Evolutionary conservation across 345 rosid species (phyloP).

Genomic region (Murraya paniculata): DNA sequence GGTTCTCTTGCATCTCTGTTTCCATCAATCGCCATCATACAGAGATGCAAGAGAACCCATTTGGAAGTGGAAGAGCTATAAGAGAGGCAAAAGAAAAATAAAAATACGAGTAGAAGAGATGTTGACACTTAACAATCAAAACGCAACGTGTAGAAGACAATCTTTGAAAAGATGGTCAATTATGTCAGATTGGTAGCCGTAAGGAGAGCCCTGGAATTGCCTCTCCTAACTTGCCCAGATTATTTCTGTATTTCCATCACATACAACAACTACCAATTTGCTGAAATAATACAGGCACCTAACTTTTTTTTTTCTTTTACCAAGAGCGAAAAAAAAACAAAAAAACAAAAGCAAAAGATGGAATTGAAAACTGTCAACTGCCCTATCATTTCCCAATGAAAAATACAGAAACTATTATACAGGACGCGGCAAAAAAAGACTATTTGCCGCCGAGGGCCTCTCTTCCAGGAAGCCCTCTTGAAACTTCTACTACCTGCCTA

Average conservation of each 20-base stretch:
- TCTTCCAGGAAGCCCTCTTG: slow-evolving; percentile 20
- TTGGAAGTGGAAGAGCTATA: too few relatives aligned
- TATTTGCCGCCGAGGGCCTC: slow-evolving; percentile 19
- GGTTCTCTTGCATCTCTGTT: too few relatives aligned
- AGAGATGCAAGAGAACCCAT: too few relatives aligned
- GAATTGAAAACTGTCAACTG: slow-evolving; percentile 30
- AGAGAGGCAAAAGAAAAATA: too few relatives aligned
- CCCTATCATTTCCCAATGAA: slow-evolving; percentile 37
- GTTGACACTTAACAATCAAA: too few relatives aligned
- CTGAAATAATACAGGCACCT: slow-evolving; percentile 44
- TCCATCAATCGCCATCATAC: too few relatives aligned
- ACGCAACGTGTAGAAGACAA: not conserved
- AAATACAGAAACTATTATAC: slow-evolving; percentile 57
- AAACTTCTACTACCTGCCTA: slow-evolving; percentile 52
- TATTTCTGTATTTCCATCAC: slow-evolving; percentile 51
- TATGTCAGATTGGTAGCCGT: not conserved
- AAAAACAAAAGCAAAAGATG: not conserved
- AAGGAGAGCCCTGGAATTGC: not conserved
- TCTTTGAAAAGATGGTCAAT: not conserved
- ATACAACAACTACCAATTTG: slow-evolving; percentile 51
- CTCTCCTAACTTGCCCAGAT: slow-evolving; percentile 30
- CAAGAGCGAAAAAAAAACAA: not conserved
- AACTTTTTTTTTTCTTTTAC: slow-evolving; percentile 5
- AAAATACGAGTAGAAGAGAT: too few relatives aligned
- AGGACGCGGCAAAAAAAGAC: slow-evolving; percentile 29